phyloP scores from a whole-genome alignment of 257 asterid genomes.

The Primulina tabacum region DNA sequence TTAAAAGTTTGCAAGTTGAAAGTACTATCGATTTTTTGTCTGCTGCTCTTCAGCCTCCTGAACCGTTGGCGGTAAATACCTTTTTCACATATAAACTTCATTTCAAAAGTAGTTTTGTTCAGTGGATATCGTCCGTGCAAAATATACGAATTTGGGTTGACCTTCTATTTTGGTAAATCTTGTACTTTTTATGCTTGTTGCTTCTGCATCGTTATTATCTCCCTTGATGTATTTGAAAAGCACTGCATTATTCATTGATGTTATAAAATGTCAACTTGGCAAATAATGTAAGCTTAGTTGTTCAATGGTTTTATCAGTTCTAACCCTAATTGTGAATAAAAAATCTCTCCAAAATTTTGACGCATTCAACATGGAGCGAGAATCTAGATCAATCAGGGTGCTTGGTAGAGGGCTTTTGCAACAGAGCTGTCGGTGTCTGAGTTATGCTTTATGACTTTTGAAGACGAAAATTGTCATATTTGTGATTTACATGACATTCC shows the following conservation, averaged over 20 bases:
- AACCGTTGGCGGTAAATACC: conserved; percentile 72
- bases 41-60: conserved; percentile 96
- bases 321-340: neutral
- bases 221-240: conserved; percentile 17
- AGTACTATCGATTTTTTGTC: conserved; percentile 81
- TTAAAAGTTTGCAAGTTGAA: conserved; percentile 84
- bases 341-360: conserved; percentile 2
- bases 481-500: neutral
- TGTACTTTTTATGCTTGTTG: neutral
- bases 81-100: conserved; percentile 14
- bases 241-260: neutral
- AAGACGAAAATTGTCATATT: neutral
- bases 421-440: neutral
- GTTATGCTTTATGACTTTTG: neutral
- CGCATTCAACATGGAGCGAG: conserved; percentile 4
- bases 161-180: conserved; percentile 1
- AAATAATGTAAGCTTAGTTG: neutral
- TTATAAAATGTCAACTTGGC: neutral
- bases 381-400: neutral
- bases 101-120: conserved; percentile 1
- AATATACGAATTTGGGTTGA: neutral
- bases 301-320: neutral
- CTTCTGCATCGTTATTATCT: neutral
- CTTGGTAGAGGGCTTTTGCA: neutral
- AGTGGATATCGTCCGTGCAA: neutral